Base-by-base conservation (phyloP, 2,329 filamentous ascomycete species). In the Stagonosporopsis cucurbitacearum region DNA sequence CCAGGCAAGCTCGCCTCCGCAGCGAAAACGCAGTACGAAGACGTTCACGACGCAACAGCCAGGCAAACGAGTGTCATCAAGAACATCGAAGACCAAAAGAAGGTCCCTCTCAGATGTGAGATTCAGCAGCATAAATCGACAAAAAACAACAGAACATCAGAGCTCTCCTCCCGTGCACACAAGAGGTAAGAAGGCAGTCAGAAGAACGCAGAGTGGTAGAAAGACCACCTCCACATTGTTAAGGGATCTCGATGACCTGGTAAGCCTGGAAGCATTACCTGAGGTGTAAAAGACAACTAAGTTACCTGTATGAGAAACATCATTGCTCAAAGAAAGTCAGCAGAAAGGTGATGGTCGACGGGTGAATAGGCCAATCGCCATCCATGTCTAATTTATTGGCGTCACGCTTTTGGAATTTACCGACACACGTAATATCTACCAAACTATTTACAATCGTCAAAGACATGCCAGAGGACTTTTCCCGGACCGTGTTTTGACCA, bases 241-340 rank as follows among this genome's bases (percentile, higher is more conserved):
- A 28, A 63, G 62, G 11, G 68, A 73, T 35, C 61, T 74, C n/a
- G 70, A 71, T 36, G 62, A 69, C 12, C 44, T 72, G 5, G 58
- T 73, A 4, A 62, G 58, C 36, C 58, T 59, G 20, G 57, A 57
- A 23, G 2, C 4, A 11, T 19, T 12, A 7, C n/a, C 33, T 11
- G n/a, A 11, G 8, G 8, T 25, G 17, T 6, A 23, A 7, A 40
- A 9, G 35, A 15, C 19, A 22, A 23, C 5, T 9, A 28, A 13
- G 20, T 2, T 9, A 15, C 6, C 13, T 7, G 28, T 6, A 5
- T 19, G 8, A 19, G 25, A 4, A 15, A 35, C n/a, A 33, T 19
- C 6, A 9, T 8, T 39, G 2, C 6, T 11, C 8, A 17, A 11
- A 5, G 28, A 13, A 30, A 17, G 25, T 5, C 23, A 39, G 45